Base-by-base conservation (phyloP, 2,329 filamentous ascomycete species). In the Sporothrix mexicana region DNA sequence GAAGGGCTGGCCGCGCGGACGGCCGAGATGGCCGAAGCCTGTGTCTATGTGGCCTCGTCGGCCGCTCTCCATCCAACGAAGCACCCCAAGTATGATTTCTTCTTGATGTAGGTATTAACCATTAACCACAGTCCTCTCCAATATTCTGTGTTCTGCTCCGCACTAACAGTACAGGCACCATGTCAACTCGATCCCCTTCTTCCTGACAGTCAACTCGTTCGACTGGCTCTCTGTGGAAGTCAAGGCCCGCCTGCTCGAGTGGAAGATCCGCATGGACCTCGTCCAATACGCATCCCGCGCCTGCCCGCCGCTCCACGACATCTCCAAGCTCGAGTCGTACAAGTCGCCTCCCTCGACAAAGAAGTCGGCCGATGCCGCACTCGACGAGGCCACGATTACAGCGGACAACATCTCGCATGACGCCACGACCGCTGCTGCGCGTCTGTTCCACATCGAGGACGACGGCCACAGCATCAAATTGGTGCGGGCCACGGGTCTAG, bases 391-490 rank as follows among this genome's bases (percentile, higher is more conserved):
- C 41, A 15, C 73, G 2, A 25, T 61, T 10, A 10, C 64, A 1
- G 20, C 47, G n/a, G 2, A 68, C 13, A 49, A 90, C 66, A 87
- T 97, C 70, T 81, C 80, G 0, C 78, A 81, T 0, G 69, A 86
- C 72, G 69, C 74, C 3, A 12, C 51, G 80, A 84, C 85, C 1
- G 80, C 89, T 2, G 80, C 88, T 7, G 79, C 83, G 1, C 81
- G 85, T 10, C 79, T 90, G 20, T 83, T 85, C 73, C 74, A 75
- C 10, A 78, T 87, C 47, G 78, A 85, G 0, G 95, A 97, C 76
- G 94, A 98, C 80, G 94, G 95, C 0, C 95, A 98, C 81, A 85
- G 89, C 10, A 85, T 90, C 71, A 98, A 98, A 81, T 82, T 97
- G 5, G 85, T 91, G 8, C 85, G 94, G 45, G 91, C 93, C 1